Conservation (phyloP, 345 rosid genomes). For the Reutealis trisperma region DNA sequence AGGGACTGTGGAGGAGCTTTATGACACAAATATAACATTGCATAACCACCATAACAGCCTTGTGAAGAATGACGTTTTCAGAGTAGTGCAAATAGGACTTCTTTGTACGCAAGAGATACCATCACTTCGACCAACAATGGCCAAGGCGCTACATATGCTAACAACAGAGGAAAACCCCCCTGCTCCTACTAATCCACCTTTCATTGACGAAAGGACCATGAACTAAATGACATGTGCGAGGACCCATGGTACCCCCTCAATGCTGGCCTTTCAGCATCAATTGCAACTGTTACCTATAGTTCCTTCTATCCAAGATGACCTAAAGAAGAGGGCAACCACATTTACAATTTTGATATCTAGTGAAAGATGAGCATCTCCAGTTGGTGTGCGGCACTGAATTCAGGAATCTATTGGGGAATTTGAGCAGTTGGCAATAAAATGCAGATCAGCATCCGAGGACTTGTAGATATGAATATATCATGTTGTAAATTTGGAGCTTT, state of each 20-base stretch:
- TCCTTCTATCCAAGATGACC: constrained; percentile 76
- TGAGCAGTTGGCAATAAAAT: too few relatives aligned
- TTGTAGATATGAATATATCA: too few relatives aligned
- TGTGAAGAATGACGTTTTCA: constrained; percentile 53
- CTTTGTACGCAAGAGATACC: constrained; percentile 80
- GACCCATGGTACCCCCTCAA: constrained; percentile 40
- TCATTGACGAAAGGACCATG: constrained; percentile 80
- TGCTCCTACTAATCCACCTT: constrained; percentile 76
- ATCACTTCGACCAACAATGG: constrained; percentile 74
- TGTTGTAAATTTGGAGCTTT: constrained; percentile 4
- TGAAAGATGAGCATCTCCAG: constrained; percentile 4
- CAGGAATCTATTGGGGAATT: neutral
- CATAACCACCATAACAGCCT: constrained; percentile 40
- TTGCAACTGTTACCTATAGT: constrained; percentile 59
- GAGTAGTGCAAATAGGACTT: constrained; percentile 76
- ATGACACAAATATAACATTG: constrained; percentile 62
- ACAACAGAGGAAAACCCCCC: constrained; percentile 66
- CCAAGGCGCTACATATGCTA: constrained; percentile 70
- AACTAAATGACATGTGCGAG: constrained; percentile 51
- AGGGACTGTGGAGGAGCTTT: constrained; percentile 65
- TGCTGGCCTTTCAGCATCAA: constrained; percentile 49
- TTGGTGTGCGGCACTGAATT: neutral
- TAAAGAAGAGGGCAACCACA: neutral
- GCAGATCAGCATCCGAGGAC: too few relatives aligned
- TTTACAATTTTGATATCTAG: neutral